Base-by-base conservation (phyloP, 768 basidiomycete genomes). In the Calocybe indica region DNA sequence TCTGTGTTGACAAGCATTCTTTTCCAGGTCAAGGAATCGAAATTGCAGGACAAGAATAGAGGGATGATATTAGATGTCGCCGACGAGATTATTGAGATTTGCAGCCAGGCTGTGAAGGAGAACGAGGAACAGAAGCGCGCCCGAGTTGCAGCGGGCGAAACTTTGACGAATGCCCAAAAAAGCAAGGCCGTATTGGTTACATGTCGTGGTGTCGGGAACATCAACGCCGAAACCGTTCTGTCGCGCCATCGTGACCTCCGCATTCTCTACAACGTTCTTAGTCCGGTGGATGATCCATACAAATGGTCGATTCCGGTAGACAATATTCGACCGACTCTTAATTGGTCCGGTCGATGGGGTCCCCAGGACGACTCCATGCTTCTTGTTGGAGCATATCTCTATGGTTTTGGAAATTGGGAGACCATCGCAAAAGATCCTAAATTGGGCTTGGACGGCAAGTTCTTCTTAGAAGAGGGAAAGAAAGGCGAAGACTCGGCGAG, bases 401-500 rank as follows among this genome's bases (percentile, higher is more conserved):
- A 98, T 56, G 96, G 96, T 13, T 95, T 98, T 61, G 95, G 94
- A 10, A 90, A 88, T 59, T 99, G 96, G 96, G 96, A 98, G 61
- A 78, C 79, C 22, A 98, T 98, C 76, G 80, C 82, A 47, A 90
- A 93, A 68, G 96, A 99, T 62, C 64, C 80, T 9, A 80, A 80
- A 50, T 82, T 99, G 9, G 82, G 83, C 2, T 75, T 99, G 10
- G 78, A 82, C 1, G 92, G 87, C 64, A 97, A 97, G 62, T 95
- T 99, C 72, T 98, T 97, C 82, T 75, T 99, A 44, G 96, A 97
- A 62, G 94, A 97, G 64, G 90, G 88, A 57, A 98, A 97, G 73
- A 95, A 96, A 66, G 86, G 83, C 31, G 88, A 92, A 69, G 88
- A 93, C 57, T 68, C 83, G 35, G 75, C 88, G 11, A 88, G 79